Evolutionary conservation across 2,329 filamentous ascomycete species (phyloP).

Genomic region (Colletotrichum sp.): DNA sequence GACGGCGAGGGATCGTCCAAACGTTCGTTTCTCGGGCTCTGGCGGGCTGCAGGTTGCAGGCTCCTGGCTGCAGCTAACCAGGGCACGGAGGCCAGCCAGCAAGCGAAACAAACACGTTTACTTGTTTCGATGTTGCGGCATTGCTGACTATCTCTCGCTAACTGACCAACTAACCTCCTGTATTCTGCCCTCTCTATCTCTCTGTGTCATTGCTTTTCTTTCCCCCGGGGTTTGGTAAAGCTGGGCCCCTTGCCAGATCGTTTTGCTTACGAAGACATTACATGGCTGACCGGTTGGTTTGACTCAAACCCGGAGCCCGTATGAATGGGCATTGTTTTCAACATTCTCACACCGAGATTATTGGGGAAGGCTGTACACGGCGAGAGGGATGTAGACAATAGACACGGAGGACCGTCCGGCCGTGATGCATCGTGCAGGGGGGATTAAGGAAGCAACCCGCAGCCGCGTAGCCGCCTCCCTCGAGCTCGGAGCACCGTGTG

Average conservation of each 20-base stretch:
- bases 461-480: constrained; percentile 7
- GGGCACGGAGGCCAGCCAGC: neutral
- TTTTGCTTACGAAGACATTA: constrained; percentile 2
- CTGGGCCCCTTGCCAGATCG: neutral
- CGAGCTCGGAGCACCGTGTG: constrained; percentile 13
- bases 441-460: neutral
- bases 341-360: neutral
- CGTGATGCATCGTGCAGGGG: constrained; percentile 6
- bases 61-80: neutral
- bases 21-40: neutral
- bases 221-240: neutral
- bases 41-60: neutral
- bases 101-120: neutral
- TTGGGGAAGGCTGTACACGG: neutral
- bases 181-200: neutral
- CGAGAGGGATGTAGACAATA: neutral
- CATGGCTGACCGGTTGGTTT: neutral
- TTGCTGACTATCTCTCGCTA: neutral
- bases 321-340: neutral
- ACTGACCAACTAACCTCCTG: neutral
- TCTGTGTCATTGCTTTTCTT: neutral
- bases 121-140: neutral
- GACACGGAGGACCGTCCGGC: neutral
- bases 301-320: neutral
- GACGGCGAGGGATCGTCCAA: constrained; percentile 13